Base-by-base conservation (phyloP, 2,329 filamentous ascomycete species). In the Cladobotryum mycophilum region DNA sequence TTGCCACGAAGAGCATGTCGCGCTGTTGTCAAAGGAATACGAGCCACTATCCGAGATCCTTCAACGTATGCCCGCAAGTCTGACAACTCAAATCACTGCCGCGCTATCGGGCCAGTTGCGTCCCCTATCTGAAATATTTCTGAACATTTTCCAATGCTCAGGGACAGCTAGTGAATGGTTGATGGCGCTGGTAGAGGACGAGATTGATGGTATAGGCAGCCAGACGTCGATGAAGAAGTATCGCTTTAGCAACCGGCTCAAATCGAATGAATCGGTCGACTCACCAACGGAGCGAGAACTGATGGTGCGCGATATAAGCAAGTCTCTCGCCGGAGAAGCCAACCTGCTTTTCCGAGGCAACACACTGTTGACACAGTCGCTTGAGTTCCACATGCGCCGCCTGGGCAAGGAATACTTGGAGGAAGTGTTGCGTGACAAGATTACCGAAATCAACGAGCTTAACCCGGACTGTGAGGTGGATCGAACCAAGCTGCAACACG, bases 311-410 rank as follows among this genome's bases (percentile, higher is more conserved):
- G 87, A 93, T 60, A 82, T 91, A 78, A 82, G 85, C 61, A 89
- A 86, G 65, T 86, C 86, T 8, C 76, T 90, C 4, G 85, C 88
- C 22, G 82, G 88, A 41, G 93, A 99, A 66, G 93, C 92, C 5
- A 99, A 97, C 59, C 76, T 99, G 1, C 80, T 99, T 4, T 99
- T 99, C 70, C 82, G 93, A 34, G 93, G 93, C 54, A 99, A 99
- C 62, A 95, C 93, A 0, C 74, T 99, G 9, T 77, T 97, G 25
- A 99, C 93, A 0, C 95, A 96, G 66, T 86, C 91, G 1, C 77
- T 99, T 41, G 93, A 99, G 65, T 87, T 89, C 53, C 91, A 99
- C 66, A 97, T 99, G 93, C 88, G 90, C 52, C 82, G 93, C 9
- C 75, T 97, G 1, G 93, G 93, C 40, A 92, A 90, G 58, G 91